Evolutionary conservation across 139 green algal genomes (phyloP).

Genomic region (Chlorella sp.): DNA sequence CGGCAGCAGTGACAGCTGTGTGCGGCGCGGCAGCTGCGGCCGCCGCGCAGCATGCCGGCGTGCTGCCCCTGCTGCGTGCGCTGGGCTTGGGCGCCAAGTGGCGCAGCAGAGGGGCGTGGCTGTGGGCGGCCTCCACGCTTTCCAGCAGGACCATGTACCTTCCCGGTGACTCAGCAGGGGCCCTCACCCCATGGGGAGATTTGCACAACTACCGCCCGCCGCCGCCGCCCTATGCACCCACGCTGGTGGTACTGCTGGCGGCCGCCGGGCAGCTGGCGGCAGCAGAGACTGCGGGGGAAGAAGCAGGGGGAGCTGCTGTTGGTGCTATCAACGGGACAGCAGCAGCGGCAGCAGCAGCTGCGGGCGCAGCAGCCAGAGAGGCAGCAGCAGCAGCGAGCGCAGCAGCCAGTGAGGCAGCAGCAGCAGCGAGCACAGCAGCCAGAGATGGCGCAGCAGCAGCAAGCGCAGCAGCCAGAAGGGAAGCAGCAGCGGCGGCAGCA

Average conservation of each 20-base stretch:
- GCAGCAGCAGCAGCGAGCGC: slow-evolving; percentile 4
- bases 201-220: slow-evolving; percentile 89
- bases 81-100: slow-evolving; percentile 62
- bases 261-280: neutral
- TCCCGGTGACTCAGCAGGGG: slow-evolving; percentile 70
- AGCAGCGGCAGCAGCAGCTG: neutral
- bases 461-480: neutral
- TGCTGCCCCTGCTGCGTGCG: slow-evolving; percentile 43
- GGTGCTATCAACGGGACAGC: neutral
- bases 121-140: slow-evolving; percentile 77
- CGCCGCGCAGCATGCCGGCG: slow-evolving; percentile 44
- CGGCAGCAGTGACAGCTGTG: slow-evolving; percentile 30
- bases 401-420: slow-evolving; percentile 2
- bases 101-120: slow-evolving; percentile 56
- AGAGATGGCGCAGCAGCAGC: slow-evolving; percentile 53
- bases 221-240: slow-evolving; percentile 55
- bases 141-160: slow-evolving; percentile 82
- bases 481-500: slow-evolving; percentile 31
- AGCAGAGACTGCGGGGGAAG: neutral
- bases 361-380: neutral
- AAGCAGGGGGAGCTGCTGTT: neutral
- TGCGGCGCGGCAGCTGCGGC: slow-evolving; percentile 46
- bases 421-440: slow-evolving; percentile 15
- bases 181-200: slow-evolving; percentile 86
- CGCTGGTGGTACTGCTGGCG: neutral